Evolutionary conservation across 208 protist genomes (phyloP).

Genomic region (Trichomonas vaginalis): DNA sequence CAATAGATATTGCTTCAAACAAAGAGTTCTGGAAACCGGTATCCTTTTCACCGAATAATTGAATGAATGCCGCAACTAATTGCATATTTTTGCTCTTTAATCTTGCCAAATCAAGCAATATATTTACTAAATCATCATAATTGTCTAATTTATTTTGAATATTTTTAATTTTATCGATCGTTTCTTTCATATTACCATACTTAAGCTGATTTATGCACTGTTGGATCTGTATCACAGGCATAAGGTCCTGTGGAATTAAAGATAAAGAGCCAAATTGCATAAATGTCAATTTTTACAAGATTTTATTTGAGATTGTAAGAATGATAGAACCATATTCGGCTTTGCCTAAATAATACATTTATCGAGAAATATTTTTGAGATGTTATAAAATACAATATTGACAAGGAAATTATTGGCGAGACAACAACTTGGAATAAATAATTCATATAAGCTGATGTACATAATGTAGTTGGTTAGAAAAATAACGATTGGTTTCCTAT

Average conservation of each 20-base stretch:
- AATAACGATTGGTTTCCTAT: too few species aligned
- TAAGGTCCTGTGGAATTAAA: not conserved
- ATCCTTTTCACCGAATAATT: not conserved
- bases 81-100: not conserved
- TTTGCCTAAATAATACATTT: too few species aligned
- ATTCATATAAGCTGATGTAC: too few species aligned
- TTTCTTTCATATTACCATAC: not conserved
- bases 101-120: not conserved
- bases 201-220: not conserved
- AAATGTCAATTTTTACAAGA: too few species aligned
- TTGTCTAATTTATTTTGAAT: not conserved
- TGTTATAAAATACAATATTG: too few species aligned
- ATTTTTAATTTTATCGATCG: not conserved
- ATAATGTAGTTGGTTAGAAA: too few species aligned
- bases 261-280: not conserved
- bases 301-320: too few species aligned
- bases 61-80: not conserved
- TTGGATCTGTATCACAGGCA: not conserved
- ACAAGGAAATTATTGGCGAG: too few species aligned
- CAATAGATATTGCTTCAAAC: not conserved
- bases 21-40: not conserved
- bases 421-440: too few species aligned
- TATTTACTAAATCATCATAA: not conserved
- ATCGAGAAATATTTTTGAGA: too few species aligned
- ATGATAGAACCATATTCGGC: too few species aligned